These are phyloP conservation scores for Penicillium salamii DNA, from an alignment of 495 filamentous ascomycete species.

Conservation along the genomic window DNA sequence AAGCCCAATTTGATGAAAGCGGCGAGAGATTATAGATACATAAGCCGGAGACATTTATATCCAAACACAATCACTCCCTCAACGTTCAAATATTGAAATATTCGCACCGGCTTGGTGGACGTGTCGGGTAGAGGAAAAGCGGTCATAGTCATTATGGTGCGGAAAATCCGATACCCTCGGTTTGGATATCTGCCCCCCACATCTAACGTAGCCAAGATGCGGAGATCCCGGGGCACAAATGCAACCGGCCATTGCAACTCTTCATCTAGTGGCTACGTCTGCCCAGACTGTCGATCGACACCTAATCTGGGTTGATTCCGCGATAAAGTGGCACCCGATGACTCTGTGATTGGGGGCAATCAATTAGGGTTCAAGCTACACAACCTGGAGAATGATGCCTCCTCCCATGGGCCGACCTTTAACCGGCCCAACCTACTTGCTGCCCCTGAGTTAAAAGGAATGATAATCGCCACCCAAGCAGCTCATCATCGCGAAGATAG, in stretches of 20 bases:
- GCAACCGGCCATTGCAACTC: conserved; percentile 1
- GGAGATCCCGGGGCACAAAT: neutral
- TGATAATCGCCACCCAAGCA: neutral
- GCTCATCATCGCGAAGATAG: neutral
- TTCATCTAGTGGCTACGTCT: neutral
- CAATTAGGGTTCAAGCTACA: neutral
- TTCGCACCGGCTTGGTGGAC: no score
- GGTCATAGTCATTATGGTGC: no score
- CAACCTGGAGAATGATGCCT: neutral
- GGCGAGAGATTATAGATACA: neutral
- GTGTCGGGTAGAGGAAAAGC: no score
- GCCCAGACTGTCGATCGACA: neutral
- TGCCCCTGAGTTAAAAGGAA: neutral
- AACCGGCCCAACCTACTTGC: neutral
- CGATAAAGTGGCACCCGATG: neutral
- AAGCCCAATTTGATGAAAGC: conserved; percentile 25
- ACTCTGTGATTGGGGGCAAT: neutral
- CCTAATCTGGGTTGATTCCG: neutral
- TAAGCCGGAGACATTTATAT: neutral
- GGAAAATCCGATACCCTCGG: no score
- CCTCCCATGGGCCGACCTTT: neutral
- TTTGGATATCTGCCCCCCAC: neutral
- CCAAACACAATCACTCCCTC: no score
- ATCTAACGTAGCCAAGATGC: neutral
- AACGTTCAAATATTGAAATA: no score